Conservation (phyloP, 2,329 filamentous ascomycete genomes). For the Diaporthe amygdali region DNA sequence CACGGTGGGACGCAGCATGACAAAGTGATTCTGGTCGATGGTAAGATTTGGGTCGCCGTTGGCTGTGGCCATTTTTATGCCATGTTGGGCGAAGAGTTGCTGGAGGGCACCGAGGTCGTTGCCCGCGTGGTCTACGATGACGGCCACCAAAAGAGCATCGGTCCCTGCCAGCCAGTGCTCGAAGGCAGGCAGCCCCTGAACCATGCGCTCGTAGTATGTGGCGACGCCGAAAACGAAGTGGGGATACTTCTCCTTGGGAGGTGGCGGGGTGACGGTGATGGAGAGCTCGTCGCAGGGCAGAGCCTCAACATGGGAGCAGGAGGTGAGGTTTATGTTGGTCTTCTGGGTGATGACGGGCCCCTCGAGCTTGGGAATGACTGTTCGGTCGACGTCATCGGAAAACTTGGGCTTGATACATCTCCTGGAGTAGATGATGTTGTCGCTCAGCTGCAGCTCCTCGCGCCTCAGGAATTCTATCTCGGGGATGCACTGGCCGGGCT, state of each 20-base stretch:
- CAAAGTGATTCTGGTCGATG: conserved; percentile 62
- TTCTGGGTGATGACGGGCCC: conserved; percentile 41
- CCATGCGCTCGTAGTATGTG: conserved; percentile 55
- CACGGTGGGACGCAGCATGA: conserved; percentile 56
- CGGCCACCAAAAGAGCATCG: conserved; percentile 55
- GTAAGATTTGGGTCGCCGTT: conserved; percentile 37
- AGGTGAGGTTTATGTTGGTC: conserved; percentile 36
- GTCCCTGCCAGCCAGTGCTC: conserved; percentile 61
- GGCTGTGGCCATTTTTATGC: conserved; percentile 33
- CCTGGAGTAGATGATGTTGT: conserved; percentile 48
- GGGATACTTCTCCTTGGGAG: conserved; percentile 47
- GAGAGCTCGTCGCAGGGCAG: conserved; percentile 48
- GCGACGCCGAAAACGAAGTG: conserved; percentile 64
- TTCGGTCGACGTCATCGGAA: conserved; percentile 40
- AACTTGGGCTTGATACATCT: conserved; percentile 48
- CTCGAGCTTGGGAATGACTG: conserved; percentile 42
- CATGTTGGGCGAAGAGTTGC: conserved; percentile 34
- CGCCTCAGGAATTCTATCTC: conserved; percentile 35
- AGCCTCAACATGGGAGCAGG: conserved; percentile 26
- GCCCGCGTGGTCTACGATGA: conserved; percentile 48
- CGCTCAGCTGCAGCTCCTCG: conserved; percentile 41
- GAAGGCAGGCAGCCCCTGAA: conserved; percentile 55
- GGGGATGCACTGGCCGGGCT: conserved; percentile 25
- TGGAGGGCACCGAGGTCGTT: conserved; percentile 36
- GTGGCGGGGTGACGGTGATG: conserved; percentile 51